Evolutionary conservation across 345 rosid genomes (phyloP), one percentile per base, ranked within the genome.

Genomic region (Mallotus nudiflorus): DNA sequence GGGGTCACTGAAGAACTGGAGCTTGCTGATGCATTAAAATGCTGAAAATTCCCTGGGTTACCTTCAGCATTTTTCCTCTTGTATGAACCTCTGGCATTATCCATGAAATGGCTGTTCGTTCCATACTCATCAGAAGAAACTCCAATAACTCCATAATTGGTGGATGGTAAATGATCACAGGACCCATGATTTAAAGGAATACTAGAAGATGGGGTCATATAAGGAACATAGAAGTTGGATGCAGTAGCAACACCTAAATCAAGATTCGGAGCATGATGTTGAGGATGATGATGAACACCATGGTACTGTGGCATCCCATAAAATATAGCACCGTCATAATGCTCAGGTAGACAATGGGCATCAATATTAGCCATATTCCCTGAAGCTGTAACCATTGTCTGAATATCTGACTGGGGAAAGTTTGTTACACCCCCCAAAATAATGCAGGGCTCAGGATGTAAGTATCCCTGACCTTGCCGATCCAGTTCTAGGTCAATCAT

Each of bases 61-160:
- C 76, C 85, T 75, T 87, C 91, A 25, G 85, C 71, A 51, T 77
- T 88, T 79, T 92, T 92, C 81, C 87, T 86, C 82, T 90, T 90
- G 80, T 74, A 90, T 49, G 84, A 58, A 45, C 84, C 86, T 75
- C 88, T 85, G 31, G 76, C 76, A 55, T 78, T 73, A 67, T 86
- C 91, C 86, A 85, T 75, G 65, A 78, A 82, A 65, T 79, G 83
- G 27, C 59, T 67, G 60, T 75, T 82, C 70, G 83, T 82, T 61
- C 86, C 89, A 74, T 83, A 77, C 35, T 86, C 91, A 66, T 80
- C 88, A 8, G 81, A 75, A 63, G 87, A 66, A 68, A 72, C 85
- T 79, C 91, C 93, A 69, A 62, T 48, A 62, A 77, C 78, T 31
- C 80, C 76, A 42, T 80, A 81, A 74, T 72, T 83, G 77, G 84